Base-by-base conservation (phyloP, 192 early-diverging fungal genomes). In the Fimicolochytrium jonesii region DNA sequence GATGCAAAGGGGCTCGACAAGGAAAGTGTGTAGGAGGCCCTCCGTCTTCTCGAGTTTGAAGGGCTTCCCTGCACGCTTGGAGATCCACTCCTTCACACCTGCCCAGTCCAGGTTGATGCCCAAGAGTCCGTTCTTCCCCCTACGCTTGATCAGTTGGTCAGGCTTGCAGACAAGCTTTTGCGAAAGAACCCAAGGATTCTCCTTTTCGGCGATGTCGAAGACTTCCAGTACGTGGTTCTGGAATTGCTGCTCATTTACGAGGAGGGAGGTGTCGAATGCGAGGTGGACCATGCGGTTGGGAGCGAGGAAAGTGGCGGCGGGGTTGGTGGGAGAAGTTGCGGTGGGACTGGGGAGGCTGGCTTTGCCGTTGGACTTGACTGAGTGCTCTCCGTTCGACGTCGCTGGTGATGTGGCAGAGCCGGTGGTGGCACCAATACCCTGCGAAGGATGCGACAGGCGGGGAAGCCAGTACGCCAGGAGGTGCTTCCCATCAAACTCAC, bases 401-500 rank as follows among this genome's bases (percentile, higher is more conserved):
- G n/a, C n/a, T n/a, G n/a, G n/a, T n/a, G n/a, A n/a, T n/a, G 45
- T 47, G 45, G 45, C 22, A 22, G 45, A 7, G 22, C 11, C 45
- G 50, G 50, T 30, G 50, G 30, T 32, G 26, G 53, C 25, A 23
- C 5, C 48, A 25, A 3, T 15, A 25, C 6, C 25, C 25, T 6
- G 6, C 30, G 48, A 50, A 84, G 74, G 26, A 80, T 73, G 28
- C 85, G 92, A 50, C 87, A 86, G 65, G 81, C 80, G 53, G 80
- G 78, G 87, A 28, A 98, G 85, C 77, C 87, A 91, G 77, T 95
- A 80, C 54, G 90, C 86, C 56, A 98, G 86, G 69, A 98, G 81
- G 48, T 91, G 88, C 84, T 98, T 98, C 68, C 96, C 96, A 73
- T 98, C 94, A 77, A 88, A 98, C 80, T 98, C 94, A 65, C 91